phyloP scores from a whole-genome alignment of 1,284 basidiomycete species.

The Sporisorium iseilematis-ciliati region DNA sequence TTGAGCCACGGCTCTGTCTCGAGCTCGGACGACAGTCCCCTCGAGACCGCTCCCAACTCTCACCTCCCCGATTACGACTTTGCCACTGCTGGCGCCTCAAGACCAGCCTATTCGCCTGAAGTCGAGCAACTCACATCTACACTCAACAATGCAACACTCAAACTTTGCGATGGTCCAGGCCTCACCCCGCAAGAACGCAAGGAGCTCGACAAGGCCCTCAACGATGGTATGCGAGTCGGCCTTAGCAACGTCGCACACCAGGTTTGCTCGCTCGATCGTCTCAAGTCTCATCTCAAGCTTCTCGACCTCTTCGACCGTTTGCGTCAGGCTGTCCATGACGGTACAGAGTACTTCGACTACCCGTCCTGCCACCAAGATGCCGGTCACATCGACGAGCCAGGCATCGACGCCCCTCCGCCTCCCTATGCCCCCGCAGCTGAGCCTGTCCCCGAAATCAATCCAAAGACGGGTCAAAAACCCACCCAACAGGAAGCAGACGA shows the following conservation, averaged over 20 bases:
- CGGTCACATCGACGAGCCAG: conserved; percentile 39
- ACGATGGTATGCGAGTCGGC: conserved; percentile 34
- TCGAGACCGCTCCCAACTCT: conserved; percentile 4
- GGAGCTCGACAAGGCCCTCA: conserved; percentile 37
- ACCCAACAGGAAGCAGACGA: conserved; percentile 27
- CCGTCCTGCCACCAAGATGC: conserved; percentile 33
- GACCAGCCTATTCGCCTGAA: not conserved
- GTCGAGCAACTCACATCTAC: conserved; percentile 26
- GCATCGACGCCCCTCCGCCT: conserved; percentile 47
- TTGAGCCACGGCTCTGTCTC: conserved; percentile 29
- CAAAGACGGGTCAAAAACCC: conserved; percentile 23
- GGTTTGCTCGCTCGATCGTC: conserved; percentile 20
- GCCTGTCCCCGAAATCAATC: conserved; percentile 9
- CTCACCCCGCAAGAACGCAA: conserved; percentile 29
- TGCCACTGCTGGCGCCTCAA: conserved; percentile 7
- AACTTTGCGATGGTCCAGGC: conserved; percentile 42
- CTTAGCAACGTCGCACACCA: conserved; percentile 5
- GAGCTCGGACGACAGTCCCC: conserved; percentile 15
- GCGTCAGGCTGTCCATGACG: conserved; percentile 32
- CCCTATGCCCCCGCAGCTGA: conserved; percentile 42
- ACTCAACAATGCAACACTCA: conserved; percentile 25
- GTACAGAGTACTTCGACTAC: conserved; percentile 46
- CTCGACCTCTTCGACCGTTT: conserved; percentile 48
- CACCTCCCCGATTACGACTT: conserved; percentile 31
- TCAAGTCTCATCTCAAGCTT: conserved; percentile 47